These are phyloP conservation scores for Alternaria sp. DNA, from an alignment of 2,329 filamentous ascomycete species.

Conservation along the genomic window DNA sequence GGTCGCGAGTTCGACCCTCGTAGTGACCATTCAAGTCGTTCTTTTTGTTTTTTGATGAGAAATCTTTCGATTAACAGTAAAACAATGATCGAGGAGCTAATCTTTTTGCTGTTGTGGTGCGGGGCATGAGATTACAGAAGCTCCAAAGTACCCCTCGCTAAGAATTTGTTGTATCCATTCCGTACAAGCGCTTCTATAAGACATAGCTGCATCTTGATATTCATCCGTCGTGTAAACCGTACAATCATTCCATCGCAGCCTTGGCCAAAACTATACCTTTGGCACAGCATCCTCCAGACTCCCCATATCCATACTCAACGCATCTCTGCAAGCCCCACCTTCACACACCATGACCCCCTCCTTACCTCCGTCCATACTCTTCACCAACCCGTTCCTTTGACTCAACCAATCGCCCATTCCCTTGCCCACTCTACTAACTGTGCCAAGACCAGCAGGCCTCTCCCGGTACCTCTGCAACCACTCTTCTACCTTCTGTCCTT, in stretches of 20 bases:
- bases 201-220: too few species aligned
- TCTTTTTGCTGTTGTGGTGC: not conserved
- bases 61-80: not conserved
- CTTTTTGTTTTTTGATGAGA: not conserved
- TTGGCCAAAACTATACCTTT: not conserved
- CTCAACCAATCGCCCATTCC: slow-evolving; percentile 58
- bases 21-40: slow-evolving; percentile 14
- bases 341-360: slow-evolving; percentile 51
- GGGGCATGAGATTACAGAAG: too few species aligned
- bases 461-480: slow-evolving; percentile 53
- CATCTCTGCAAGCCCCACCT: slow-evolving; percentile 55
- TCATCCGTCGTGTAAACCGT: not conserved
- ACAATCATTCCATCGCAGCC: not conserved
- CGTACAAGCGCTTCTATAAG: too few species aligned
- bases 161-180: too few species aligned
- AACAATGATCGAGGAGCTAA: too few species aligned
- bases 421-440: slow-evolving; percentile 47
- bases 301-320: slow-evolving; percentile 43
- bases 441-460: slow-evolving; percentile 46
- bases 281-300: slow-evolving; percentile 36
- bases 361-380: slow-evolving; percentile 50
- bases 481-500: slow-evolving; percentile 53
- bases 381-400: slow-evolving; percentile 58
- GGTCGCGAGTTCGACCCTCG: slow-evolving; percentile 21
- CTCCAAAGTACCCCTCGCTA: too few species aligned